These are phyloP conservation scores for Trichoderma gracile DNA, from an alignment of 2,329 filamentous ascomycete genomes.

Conservation along the genomic window DNA sequence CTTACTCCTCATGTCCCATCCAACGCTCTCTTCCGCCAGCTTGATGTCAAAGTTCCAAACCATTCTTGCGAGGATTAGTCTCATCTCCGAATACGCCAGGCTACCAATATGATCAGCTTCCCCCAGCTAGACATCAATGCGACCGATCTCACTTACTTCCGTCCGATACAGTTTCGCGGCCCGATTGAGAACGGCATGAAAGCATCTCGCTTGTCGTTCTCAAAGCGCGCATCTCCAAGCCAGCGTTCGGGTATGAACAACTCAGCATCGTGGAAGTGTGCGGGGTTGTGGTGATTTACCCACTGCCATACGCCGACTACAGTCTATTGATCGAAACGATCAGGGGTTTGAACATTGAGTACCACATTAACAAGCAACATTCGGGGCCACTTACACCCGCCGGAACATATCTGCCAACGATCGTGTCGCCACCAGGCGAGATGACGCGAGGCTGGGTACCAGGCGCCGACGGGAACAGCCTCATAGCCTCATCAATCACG, in stretches of 20 bases:
- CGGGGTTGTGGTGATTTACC: conserved; percentile 38
- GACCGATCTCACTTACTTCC: conserved; percentile 31
- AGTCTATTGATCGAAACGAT: conserved; percentile 25
- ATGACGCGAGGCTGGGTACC: conserved; percentile 41
- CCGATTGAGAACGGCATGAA: conserved; percentile 37
- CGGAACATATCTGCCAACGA: conserved; percentile 38
- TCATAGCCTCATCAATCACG: conserved; percentile 51
- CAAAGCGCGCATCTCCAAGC: conserved; percentile 31
- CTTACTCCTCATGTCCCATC: conserved; percentile 17
- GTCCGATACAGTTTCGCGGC: conserved; percentile 37
- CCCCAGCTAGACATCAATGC: background rate
- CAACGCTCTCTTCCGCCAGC: conserved; percentile 27
- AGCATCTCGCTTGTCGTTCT: conserved; percentile 31
- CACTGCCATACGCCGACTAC: conserved; percentile 41
- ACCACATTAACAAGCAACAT: background rate
- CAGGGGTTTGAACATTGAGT: background rate
- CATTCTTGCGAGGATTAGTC: conserved; percentile 33
- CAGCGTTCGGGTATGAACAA: conserved; percentile 44
- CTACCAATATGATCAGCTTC: conserved; percentile 26
- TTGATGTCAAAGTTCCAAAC: conserved; percentile 36
- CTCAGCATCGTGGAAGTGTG: conserved; percentile 38
- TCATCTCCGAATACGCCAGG: conserved; percentile 37
- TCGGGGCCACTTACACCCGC: conserved; percentile 33
- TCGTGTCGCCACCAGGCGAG: conserved; percentile 33
- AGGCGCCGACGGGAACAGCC: conserved; percentile 48